phyloP scores from a whole-genome alignment of 2,329 filamentous ascomycete species.

The Penicillium sp. region DNA sequence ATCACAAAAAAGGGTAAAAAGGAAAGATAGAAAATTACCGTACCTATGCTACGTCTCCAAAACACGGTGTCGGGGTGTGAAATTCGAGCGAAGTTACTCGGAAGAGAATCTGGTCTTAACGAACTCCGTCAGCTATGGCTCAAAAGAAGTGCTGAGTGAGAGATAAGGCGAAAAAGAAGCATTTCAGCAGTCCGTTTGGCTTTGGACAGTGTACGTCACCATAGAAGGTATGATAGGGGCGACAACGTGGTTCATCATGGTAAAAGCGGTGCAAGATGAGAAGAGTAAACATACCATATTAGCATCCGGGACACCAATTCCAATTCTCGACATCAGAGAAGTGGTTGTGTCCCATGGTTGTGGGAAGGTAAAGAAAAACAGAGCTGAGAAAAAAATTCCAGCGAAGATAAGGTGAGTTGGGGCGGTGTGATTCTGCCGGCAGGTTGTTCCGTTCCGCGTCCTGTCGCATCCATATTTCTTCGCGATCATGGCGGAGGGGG shows the following conservation, averaged over 20 bases:
- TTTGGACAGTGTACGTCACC: constrained; percentile 65
- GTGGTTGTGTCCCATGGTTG: constrained; percentile 9
- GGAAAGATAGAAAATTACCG: constrained; percentile 31
- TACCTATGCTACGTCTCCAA: constrained; percentile 9
- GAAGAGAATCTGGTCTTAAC: constrained; percentile 20
- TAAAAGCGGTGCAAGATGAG: constrained; percentile 25
- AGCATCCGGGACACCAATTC: constrained; percentile 19
- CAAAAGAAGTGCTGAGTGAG: constrained; percentile 16
- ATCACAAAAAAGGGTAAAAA: constrained; percentile 50
- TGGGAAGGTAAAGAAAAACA: constrained; percentile 24
- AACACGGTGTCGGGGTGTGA: background rate
- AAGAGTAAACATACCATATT: constrained; percentile 33
- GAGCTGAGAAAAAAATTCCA: constrained; percentile 31
- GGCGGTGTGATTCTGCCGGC: constrained; percentile 36
- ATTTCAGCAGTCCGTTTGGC: constrained; percentile 65
- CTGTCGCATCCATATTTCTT: constrained; percentile 23
- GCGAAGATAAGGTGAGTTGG: constrained; percentile 26
- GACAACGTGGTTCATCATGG: constrained; percentile 65
- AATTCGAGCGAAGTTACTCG: background rate
- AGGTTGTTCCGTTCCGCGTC: constrained; percentile 26
- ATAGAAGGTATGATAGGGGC: constrained; percentile 66
- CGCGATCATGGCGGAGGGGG: constrained; percentile 8
- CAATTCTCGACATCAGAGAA: constrained; percentile 8
- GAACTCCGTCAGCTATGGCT: constrained; percentile 32
- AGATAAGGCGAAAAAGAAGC: constrained; percentile 11